These are phyloP conservation scores for Inga leiocalycina DNA, from an alignment of 306 rosid species.

Conservation along the genomic window DNA sequence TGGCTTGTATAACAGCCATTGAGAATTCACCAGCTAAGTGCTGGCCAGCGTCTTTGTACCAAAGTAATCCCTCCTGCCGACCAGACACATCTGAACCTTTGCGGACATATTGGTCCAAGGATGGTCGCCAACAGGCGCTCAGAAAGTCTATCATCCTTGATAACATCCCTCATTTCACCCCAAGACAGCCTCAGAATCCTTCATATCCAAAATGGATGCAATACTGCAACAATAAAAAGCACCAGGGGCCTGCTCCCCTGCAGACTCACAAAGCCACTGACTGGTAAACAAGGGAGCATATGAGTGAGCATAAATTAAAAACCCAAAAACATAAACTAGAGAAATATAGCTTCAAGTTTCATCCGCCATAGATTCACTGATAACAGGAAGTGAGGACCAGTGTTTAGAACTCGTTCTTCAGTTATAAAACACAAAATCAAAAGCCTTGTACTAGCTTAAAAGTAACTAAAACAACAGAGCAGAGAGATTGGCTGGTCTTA, in stretches of 20 bases:
- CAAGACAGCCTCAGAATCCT: slow-evolving; percentile 54
- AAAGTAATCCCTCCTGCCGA: slow-evolving; percentile 77
- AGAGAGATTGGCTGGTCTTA: slow-evolving; percentile 1
- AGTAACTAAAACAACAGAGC: slow-evolving; percentile 9
- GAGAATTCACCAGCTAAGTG: slow-evolving; percentile 88
- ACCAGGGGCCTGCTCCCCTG: slow-evolving; percentile 39
- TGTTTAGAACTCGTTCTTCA: slow-evolving; percentile 9
- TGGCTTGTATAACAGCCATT: slow-evolving; percentile 97
- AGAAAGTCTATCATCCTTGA: slow-evolving; percentile 83
- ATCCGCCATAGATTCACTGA: slow-evolving; percentile 9
- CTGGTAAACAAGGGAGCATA: neutral
- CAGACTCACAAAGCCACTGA: slow-evolving; percentile 18
- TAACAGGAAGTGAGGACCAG: slow-evolving; percentile 2
- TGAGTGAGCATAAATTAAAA: neutral
- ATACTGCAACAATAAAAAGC: slow-evolving; percentile 31
- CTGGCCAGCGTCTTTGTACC: slow-evolving; percentile 92
- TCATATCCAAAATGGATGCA: slow-evolving; percentile 80
- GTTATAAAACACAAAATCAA: slow-evolving; percentile 10
- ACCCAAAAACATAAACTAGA: slow-evolving; percentile 14
- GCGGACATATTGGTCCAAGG: slow-evolving; percentile 45
- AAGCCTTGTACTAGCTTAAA: slow-evolving; percentile 23
- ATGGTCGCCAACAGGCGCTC: slow-evolving; percentile 82
- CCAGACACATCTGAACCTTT: slow-evolving; percentile 67
- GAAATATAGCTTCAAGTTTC: slow-evolving; percentile 28
- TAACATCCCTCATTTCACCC: slow-evolving; percentile 99